Evolutionary conservation across 1,284 basidiomycete species (phyloP).

Genomic region (Peniophora sp.): DNA sequence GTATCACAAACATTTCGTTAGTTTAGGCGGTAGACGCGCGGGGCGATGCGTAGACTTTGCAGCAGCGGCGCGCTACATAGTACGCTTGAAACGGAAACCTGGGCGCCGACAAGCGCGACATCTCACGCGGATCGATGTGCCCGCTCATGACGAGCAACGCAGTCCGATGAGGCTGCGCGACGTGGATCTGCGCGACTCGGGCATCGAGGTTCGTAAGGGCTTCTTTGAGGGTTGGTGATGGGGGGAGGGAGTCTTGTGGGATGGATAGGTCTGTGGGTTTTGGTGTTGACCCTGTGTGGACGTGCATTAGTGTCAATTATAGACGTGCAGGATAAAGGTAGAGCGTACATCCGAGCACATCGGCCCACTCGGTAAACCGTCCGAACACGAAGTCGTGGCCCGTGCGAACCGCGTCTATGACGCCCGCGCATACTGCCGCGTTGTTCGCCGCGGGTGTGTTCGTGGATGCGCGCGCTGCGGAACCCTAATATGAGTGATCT

Average conservation of each 20-base stretch:
- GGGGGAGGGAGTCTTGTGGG: constrained; percentile 15
- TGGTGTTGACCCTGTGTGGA: constrained; percentile 59
- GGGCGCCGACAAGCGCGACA: too few species aligned
- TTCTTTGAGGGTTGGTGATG: constrained; percentile 21
- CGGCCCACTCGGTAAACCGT: constrained; percentile 71
- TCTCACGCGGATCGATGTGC: constrained; percentile 27
- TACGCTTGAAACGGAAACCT: too few species aligned
- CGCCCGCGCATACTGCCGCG: constrained; percentile 55
- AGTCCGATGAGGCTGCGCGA: constrained; percentile 65
- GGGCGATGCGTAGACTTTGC: too few species aligned
- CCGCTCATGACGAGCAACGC: constrained; percentile 82
- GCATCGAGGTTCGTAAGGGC: constrained; percentile 45
- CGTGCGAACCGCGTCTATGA: constrained; percentile 44
- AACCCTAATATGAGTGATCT: too few species aligned
- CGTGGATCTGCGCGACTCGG: constrained; percentile 57
- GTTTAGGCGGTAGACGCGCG: too few species aligned
- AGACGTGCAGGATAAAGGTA: not conserved
- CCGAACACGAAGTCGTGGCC: constrained; percentile 78
- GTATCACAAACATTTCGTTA: too few species aligned
- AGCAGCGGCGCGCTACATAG: too few species aligned
- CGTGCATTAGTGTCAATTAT: too few species aligned
- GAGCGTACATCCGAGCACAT: constrained; percentile 68
- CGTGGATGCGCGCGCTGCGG: constrained; percentile 63
- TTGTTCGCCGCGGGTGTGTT: constrained; percentile 69
- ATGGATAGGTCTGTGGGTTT: constrained; percentile 24